Base-by-base conservation (phyloP, 805 yeast species). In the Limtongia smithiae region DNA sequence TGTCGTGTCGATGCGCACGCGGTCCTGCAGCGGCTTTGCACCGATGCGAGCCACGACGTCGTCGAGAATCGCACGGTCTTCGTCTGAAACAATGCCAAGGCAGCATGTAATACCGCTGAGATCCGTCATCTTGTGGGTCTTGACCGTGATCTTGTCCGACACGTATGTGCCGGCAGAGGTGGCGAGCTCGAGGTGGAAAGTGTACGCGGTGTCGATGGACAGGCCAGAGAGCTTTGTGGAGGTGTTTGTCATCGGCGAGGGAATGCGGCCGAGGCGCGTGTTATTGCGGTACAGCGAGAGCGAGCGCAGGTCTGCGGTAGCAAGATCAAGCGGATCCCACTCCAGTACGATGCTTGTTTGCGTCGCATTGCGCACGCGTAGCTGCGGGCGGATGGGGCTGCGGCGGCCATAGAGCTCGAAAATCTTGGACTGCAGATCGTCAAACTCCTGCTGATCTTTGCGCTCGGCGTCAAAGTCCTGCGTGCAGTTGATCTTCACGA, bases 41-140 rank as follows among this genome's bases (percentile, higher is more conserved):
- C 94, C 94, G 62, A 93, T 84, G n/a, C 76, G 75, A 24, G 65
- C 59, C 61, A 88, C 75, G 1, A 87, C 72, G 6, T 71, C 73
- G 51, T 77, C 78, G 50, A 93, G 77, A 55, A 87, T 94, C 4
- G 66, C 68, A 18, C 64, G 63, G 5, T 75, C 65, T 39, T 81
- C 81, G 54, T 80, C 82, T 24, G 58, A 27, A 4, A 57, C 51
- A 39, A 85, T 84, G 34, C 98, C 97, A 45, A 89, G 65, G 67
- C 97, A 91, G 1, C 87, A 84, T 0, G 91, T 88, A 49, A 93
- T 88, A 51, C 98, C 98, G 1, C 87, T 77, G 60, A 93, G 74
- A 68, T 93, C 97, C 0, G 96, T 89, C 97, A 91, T 89, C 63
- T 88, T 90, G 66, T 89, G 97, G 2, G 98, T 93, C 50, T 79